These are phyloP conservation scores for Phylloporus scabripes DNA, from an alignment of 768 basidiomycete genomes.

Conservation along the genomic window DNA sequence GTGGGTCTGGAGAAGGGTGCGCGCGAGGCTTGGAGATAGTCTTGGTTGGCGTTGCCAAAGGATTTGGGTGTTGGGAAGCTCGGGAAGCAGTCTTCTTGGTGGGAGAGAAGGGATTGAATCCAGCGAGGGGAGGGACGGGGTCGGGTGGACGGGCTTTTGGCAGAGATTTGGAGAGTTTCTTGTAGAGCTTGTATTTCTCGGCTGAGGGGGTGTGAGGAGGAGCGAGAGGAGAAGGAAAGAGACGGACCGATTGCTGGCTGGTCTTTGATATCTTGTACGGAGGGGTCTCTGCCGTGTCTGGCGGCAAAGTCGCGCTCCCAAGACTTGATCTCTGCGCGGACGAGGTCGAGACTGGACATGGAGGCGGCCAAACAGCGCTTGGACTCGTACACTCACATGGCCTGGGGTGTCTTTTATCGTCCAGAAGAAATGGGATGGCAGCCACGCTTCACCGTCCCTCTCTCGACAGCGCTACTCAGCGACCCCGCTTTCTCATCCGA, in stretches of 20 bases:
- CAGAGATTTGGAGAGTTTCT: conserved; percentile 57
- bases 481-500: conserved; percentile 59
- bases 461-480: conserved; percentile 34
- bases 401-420: conserved; percentile 5
- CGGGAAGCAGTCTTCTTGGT: conserved; percentile 42
- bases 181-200: conserved; percentile 77
- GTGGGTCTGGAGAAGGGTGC: conserved; percentile 37
- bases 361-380: background rate
- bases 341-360: conserved; percentile 23
- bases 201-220: conserved; percentile 39
- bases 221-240: conserved; percentile 1
- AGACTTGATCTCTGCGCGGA: conserved; percentile 66
- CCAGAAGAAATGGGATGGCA: background rate
- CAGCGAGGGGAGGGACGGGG: conserved; percentile 45
- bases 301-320: conserved; percentile 71
- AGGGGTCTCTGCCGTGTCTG: conserved; percentile 51
- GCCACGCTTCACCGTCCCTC: conserved; percentile 6
- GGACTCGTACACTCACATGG: conserved; percentile 3
- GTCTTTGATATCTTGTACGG: conserved; percentile 65
- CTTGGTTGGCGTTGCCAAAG: conserved; percentile 42
- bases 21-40: conserved; percentile 25
- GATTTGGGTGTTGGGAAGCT: conserved; percentile 30
- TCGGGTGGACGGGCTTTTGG: conserved; percentile 49
- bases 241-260: conserved; percentile 57
- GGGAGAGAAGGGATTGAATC: conserved; percentile 78